phyloP scores from a whole-genome alignment of 805 yeast species.

The Pichia nanzhaoensis region DNA sequence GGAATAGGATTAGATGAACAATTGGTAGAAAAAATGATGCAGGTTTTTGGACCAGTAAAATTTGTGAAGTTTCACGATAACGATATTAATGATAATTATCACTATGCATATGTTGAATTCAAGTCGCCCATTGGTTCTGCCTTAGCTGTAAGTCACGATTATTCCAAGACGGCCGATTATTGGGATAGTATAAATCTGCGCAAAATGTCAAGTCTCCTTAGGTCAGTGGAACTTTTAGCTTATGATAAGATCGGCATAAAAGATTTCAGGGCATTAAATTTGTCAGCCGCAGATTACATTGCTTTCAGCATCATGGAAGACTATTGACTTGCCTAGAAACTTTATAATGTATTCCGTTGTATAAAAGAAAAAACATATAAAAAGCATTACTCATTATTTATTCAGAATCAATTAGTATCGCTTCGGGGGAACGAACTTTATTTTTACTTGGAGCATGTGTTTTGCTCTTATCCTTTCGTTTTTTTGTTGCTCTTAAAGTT shows the following conservation, averaged over 20 bases:
- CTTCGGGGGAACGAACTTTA: constrained; percentile 65
- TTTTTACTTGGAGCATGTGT: constrained; percentile 51
- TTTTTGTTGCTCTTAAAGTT: constrained; percentile 48
- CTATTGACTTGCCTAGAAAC: too few relatives aligned
- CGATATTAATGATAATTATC: constrained; percentile 26
- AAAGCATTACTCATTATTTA: neutral
- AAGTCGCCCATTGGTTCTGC: constrained; percentile 24
- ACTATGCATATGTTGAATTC: constrained; percentile 34
- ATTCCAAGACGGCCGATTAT: constrained; percentile 32
- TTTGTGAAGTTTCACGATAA: constrained; percentile 14
- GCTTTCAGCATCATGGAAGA: neutral
- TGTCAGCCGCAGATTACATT: constrained; percentile 5
- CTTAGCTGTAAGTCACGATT: constrained; percentile 37
- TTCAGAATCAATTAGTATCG: constrained; percentile 66
- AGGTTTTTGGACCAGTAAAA: constrained; percentile 37
- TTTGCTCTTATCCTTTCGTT: constrained; percentile 53
- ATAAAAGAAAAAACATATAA: neutral
- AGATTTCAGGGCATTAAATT: neutral
- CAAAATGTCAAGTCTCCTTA: constrained; percentile 40
- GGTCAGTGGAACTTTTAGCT: constrained; percentile 24
- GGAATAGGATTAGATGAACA: constrained; percentile 31
- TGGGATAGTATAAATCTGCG: constrained; percentile 43
- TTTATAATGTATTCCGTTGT: neutral
- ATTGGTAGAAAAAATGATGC: constrained; percentile 35
- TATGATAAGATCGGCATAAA: neutral